Evolutionary conservation across 345 rosid genomes (phyloP).

Genomic region (Nephelium lappaceum): DNA sequence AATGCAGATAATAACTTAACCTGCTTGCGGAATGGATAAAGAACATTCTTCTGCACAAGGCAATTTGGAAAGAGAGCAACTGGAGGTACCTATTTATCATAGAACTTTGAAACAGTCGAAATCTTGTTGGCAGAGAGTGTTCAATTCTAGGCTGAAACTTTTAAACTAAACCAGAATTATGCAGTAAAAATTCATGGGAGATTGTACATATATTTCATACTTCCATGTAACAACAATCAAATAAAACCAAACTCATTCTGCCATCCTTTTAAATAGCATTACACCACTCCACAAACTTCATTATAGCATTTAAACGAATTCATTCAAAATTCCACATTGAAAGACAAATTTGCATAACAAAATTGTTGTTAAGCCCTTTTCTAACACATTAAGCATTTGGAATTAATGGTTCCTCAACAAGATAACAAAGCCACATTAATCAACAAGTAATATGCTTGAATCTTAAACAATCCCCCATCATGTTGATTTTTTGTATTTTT

Average conservation of each 20-base stretch:
- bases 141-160: neutral
- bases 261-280: neutral
- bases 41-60: slow-evolving; percentile 79
- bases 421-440: neutral
- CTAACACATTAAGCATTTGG: neutral
- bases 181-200: neutral
- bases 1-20: slow-evolving; percentile 29
- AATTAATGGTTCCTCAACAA: neutral
- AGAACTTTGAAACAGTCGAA: slow-evolving; percentile 21
- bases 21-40: slow-evolving; percentile 83
- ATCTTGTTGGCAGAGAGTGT: neutral
- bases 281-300: neutral
- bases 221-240: slow-evolving; percentile 1
- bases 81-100: slow-evolving; percentile 73
- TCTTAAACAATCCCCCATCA: too few relatives aligned
- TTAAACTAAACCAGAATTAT: slow-evolving; percentile 4
- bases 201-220: neutral
- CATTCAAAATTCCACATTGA: neutral
- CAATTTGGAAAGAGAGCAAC: slow-evolving; percentile 76
- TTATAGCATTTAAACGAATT: neutral
- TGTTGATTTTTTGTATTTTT: too few relatives aligned
- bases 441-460: neutral
- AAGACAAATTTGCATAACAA: neutral
- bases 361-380: neutral
- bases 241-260: slow-evolving; percentile 4